Evolutionary conservation across 2,329 filamentous ascomycete genomes (phyloP).

Genomic region (Aureobasidium vineae): DNA sequence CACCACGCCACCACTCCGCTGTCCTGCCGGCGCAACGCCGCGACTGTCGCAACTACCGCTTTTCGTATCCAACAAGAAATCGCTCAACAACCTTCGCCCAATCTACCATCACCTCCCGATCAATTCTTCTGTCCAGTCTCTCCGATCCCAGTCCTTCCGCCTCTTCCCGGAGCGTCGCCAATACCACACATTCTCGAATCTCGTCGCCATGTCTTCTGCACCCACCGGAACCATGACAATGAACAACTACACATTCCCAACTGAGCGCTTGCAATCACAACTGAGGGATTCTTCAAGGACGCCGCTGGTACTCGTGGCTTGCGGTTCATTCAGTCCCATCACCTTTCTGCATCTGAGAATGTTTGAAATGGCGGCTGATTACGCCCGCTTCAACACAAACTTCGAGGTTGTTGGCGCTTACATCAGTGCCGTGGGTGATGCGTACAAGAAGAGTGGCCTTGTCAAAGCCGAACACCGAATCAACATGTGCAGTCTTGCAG

Average conservation of each 20-base stretch:
- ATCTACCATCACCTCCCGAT: neutral
- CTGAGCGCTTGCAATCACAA: constrained; percentile 56
- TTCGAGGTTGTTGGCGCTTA: constrained; percentile 89
- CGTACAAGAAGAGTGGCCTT: constrained; percentile 77
- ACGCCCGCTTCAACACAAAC: constrained; percentile 68
- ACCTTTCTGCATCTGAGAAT: constrained; percentile 74
- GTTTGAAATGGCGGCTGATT: constrained; percentile 85
- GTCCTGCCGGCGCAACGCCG: constrained; percentile 21
- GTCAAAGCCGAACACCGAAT: constrained; percentile 71
- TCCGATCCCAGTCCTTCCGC: neutral
- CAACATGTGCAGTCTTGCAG: constrained; percentile 82
- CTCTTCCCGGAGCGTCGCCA: neutral
- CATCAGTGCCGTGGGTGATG: constrained; percentile 71
- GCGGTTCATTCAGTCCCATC: constrained; percentile 53
- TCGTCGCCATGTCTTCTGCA: constrained; percentile 25
- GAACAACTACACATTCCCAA: constrained; percentile 60
- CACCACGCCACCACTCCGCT: constrained; percentile 23
- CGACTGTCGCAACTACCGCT: constrained; percentile 15
- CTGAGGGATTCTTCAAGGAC: constrained; percentile 57
- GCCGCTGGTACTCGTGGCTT: constrained; percentile 67
- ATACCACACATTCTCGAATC: constrained; percentile 22
- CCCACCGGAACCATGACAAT: constrained; percentile 36
- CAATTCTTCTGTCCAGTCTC: neutral
- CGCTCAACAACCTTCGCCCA: neutral
- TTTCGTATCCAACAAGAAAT: neutral